Percentiles rank a stretch among this genome's conserved stretches.
Conservation (phyloP, 805 yeast genomes). For the Candida coleopterorum region DNA sequence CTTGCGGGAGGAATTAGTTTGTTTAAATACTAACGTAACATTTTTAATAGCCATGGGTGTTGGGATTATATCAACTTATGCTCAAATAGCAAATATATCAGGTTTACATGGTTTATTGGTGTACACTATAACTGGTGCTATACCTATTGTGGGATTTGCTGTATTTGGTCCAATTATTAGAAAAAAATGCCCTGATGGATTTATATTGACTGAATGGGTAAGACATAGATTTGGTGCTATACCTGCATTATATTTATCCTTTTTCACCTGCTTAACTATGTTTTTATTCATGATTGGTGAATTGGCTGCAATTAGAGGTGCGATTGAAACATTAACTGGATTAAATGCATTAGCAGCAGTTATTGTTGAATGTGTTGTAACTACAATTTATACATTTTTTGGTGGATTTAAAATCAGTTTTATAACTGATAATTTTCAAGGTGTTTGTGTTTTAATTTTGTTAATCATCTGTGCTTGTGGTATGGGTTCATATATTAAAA, state of each 20-base stretch:
- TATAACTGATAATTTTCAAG: constrained; percentile 82
- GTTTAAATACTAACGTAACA: constrained; percentile 8
- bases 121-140: constrained; percentile 71
- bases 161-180: constrained; percentile 77
- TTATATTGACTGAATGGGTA: constrained; percentile 94
- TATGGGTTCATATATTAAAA: constrained; percentile 68
- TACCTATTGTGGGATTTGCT: constrained; percentile 84
- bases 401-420: constrained; percentile 92
- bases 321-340: constrained; percentile 74
- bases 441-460: constrained; percentile 61
- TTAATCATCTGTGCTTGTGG: constrained; percentile 71
- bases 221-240: constrained; percentile 70
- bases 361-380: constrained; percentile 80
- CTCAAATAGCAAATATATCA: constrained; percentile 78
- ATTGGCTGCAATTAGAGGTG: constrained; percentile 72
- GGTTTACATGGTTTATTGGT: constrained; percentile 87
- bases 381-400: constrained; percentile 77
- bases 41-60: constrained; percentile 80
- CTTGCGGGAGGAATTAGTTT: constrained; percentile 41
- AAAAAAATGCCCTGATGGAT: constrained; percentile 79
- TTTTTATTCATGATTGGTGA: constrained; percentile 86
- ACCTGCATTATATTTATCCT: constrained; percentile 70
- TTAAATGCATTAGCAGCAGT: constrained; percentile 74
- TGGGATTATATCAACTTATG: constrained; percentile 80
- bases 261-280: constrained; percentile 79